phyloP scores from a whole-genome alignment of 768 basidiomycete species.

The Hydnomerulius pinastri region DNA sequence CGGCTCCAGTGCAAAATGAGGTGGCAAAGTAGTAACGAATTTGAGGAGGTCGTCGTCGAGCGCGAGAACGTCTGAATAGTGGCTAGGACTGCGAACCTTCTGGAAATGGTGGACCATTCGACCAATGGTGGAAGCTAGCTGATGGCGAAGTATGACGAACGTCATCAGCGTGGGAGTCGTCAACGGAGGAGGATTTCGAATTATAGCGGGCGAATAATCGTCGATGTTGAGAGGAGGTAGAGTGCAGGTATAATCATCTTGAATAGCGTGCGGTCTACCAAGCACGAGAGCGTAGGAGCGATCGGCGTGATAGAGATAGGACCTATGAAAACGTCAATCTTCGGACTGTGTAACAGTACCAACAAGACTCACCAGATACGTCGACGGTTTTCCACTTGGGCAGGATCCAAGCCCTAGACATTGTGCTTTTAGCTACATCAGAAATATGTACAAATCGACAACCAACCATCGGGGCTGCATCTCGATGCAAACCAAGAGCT shows the following conservation, averaged over 20 bases:
- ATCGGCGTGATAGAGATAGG: conserved; percentile 92
- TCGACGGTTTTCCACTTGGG: conserved; percentile 84
- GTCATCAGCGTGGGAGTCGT: conserved; percentile 81
- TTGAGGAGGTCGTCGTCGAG: conserved; percentile 83
- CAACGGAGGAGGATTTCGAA: conserved; percentile 57
- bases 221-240: conserved; percentile 73
- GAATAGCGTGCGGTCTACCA: conserved; percentile 87
- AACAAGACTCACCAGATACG: conserved; percentile 74
- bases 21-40: conserved; percentile 76
- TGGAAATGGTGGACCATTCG: conserved; percentile 94
- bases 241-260: conserved; percentile 87
- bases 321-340: conserved; percentile 46
- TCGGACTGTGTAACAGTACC: neutral
- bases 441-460: neutral
- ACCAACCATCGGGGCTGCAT: conserved; percentile 79
- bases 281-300: conserved; percentile 90
- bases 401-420: conserved; percentile 65
- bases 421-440: conserved; percentile 8
- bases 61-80: conserved; percentile 79
- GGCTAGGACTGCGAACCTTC: conserved; percentile 72
- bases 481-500: conserved; percentile 89
- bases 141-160: conserved; percentile 84
- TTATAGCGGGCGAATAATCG: conserved; percentile 49
- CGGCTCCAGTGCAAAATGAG: conserved; percentile 73
- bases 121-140: conserved; percentile 82